A percentile compares a stretch with the other conserved stretches of the same genome.
Evolutionary conservation across 2,329 filamentous ascomycete species (phyloP).

Genomic region (Arthrinium puccinioides): DNA sequence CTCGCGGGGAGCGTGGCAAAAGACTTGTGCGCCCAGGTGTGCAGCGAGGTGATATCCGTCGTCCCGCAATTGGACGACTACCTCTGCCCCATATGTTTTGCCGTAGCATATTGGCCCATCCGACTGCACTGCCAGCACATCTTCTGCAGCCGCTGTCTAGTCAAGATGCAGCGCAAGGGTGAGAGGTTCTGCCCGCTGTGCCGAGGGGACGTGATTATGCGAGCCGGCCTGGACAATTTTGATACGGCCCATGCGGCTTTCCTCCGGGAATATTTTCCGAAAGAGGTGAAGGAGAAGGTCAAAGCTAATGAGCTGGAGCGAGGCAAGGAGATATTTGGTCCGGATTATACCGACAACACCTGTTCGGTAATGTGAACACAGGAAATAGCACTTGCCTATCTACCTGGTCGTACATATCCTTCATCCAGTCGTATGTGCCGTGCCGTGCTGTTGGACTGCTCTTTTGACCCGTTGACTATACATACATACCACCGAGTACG

Average conservation of each 20-base stretch:
- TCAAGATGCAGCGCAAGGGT: constrained; percentile 67
- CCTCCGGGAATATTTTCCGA: constrained; percentile 68
- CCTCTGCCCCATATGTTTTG: constrained; percentile 72
- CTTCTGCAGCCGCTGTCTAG: constrained; percentile 78
- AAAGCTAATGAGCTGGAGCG: constrained; percentile 67
- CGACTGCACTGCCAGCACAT: constrained; percentile 67
- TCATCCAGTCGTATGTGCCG: too few relatives aligned
- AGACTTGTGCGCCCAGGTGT: constrained; percentile 68
- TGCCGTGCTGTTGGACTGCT: too few relatives aligned
- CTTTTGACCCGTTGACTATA: too few relatives aligned
- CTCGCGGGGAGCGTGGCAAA: constrained; percentile 64
- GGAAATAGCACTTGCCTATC: too few relatives aligned
- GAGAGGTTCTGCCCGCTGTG: constrained; percentile 71
- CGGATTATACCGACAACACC: constrained; percentile 50
- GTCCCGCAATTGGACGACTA: constrained; percentile 83
- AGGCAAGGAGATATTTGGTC: constrained; percentile 66
- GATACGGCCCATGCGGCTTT: constrained; percentile 63
- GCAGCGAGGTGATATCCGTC: constrained; percentile 61
- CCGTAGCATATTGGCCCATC: constrained; percentile 76
- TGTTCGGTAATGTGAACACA: constrained; percentile 54
- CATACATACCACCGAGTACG: too few relatives aligned
- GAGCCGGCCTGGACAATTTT: constrained; percentile 63
- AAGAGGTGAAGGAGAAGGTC: constrained; percentile 60
- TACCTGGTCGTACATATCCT: too few relatives aligned
- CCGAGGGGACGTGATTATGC: constrained; percentile 61